Conservation (phyloP, 1,284 basidiomycete genomes). For the Psilocybe mexicana region DNA sequence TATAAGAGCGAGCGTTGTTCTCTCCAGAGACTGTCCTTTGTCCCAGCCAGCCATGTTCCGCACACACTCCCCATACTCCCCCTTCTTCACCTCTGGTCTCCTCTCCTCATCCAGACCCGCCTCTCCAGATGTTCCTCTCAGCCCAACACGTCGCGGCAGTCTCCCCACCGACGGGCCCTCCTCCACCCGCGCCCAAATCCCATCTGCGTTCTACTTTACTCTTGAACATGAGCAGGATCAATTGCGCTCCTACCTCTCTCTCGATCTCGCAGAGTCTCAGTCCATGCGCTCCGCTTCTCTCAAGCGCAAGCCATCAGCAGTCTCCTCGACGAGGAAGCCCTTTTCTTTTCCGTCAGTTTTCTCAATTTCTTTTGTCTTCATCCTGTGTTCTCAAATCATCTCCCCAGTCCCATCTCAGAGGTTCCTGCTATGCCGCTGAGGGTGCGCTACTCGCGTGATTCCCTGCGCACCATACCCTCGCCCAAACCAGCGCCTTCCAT, state of each 20-base stretch:
- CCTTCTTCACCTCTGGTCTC: conserved; percentile 64
- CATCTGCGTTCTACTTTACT: conserved; percentile 51
- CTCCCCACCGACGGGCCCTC: conserved; percentile 38
- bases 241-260: conserved; percentile 55
- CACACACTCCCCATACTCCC: conserved; percentile 46
- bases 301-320: conserved; percentile 38
- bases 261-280: conserved; percentile 60
- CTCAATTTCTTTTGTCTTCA: conserved; percentile 6
- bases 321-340: conserved; percentile 24
- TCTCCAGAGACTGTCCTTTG: background rate
- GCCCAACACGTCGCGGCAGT: conserved; percentile 39
- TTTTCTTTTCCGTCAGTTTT: conserved; percentile 28
- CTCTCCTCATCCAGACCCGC: conserved; percentile 38
- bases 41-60: conserved; percentile 9
- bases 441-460: conserved; percentile 41
- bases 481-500: conserved; percentile 61
- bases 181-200: conserved; percentile 25
- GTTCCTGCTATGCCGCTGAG: conserved; percentile 26
- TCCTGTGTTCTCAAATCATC: conserved; percentile 7
- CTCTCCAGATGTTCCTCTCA: conserved; percentile 31
- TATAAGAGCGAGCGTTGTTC: background rate
- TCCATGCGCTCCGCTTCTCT: conserved; percentile 45
- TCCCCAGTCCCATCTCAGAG: conserved; percentile 25
- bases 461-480: conserved; percentile 52
- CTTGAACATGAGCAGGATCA: conserved; percentile 43